Percentiles rank a stretch among this genome's conserved stretches.
phyloP scores from a whole-genome alignment of 495 filamentous ascomycete species.

The Podospora sp. region DNA sequence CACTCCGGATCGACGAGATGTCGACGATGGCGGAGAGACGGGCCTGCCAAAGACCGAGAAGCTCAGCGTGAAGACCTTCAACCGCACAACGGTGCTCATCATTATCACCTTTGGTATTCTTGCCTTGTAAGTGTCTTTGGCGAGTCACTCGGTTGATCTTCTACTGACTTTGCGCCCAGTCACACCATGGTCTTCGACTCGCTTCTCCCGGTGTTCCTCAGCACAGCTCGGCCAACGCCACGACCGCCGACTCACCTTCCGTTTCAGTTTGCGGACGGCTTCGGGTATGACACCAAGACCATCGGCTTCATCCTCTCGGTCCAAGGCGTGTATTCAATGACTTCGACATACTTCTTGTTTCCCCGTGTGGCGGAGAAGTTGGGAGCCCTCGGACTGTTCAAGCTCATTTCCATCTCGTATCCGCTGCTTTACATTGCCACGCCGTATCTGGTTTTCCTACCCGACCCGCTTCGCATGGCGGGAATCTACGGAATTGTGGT shows the following conservation, averaged over 20 bases:
- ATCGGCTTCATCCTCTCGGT: constrained; percentile 86
- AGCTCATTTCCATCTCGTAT: constrained; percentile 76
- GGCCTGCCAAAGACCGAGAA: constrained; percentile 14
- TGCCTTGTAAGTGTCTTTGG: constrained; percentile 74
- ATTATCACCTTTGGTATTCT: constrained; percentile 91
- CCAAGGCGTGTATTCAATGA: constrained; percentile 88
- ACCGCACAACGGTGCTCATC: constrained; percentile 74
- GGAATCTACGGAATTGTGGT: constrained; percentile 76
- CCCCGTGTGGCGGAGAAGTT: constrained; percentile 71
- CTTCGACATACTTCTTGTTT: constrained; percentile 80
- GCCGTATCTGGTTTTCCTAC: constrained; percentile 87
- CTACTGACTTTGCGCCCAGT: constrained; percentile 35
- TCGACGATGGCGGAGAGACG: constrained; percentile 21
- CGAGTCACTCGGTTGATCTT: not conserved
- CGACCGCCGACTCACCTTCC: constrained; percentile 56
- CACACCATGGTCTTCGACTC: constrained; percentile 93
- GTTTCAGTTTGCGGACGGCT: constrained; percentile 86
- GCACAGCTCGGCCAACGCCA: constrained; percentile 61
- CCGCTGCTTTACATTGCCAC: constrained; percentile 85
- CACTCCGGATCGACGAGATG: not conserved
- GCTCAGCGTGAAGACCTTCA: constrained; percentile 56
- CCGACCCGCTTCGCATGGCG: constrained; percentile 65
- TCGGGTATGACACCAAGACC: constrained; percentile 75
- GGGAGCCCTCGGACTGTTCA: constrained; percentile 77
- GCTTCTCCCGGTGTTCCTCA: constrained; percentile 88